Conservation (phyloP, 768 basidiomycete species). For the Calocera cornea region DNA sequence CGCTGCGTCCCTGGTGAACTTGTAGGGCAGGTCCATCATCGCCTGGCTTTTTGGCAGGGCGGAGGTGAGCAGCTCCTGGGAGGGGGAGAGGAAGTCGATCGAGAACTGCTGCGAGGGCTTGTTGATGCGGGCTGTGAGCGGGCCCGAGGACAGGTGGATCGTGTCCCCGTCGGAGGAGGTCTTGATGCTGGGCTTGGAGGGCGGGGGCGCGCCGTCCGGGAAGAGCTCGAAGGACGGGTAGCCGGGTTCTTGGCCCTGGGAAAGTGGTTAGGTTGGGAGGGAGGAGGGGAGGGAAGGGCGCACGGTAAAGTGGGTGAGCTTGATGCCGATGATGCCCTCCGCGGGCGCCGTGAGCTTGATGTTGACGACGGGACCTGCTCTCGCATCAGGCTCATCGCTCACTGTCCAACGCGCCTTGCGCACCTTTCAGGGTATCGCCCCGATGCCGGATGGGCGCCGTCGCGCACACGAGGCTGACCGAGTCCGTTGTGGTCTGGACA, state of each 20-base stretch:
- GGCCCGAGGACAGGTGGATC: conserved; percentile 33
- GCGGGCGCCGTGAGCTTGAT: conserved; percentile 25
- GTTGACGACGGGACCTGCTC: conserved; percentile 30
- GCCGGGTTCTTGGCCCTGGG: not conserved
- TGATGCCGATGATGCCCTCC: conserved; percentile 24
- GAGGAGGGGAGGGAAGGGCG: conserved; percentile 1
- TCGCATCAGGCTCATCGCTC: too few relatives aligned
- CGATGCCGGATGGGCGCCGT: conserved; percentile 17
- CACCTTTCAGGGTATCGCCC: conserved; percentile 29
- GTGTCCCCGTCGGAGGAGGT: conserved; percentile 19
- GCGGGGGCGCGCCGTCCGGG: conserved; percentile 41
- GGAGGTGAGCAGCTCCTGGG: conserved; percentile 12
- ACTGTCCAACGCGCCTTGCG: too few relatives aligned
- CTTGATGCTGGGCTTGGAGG: conserved; percentile 32
- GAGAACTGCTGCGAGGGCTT: conserved; percentile 41
- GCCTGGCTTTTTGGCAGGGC: conserved; percentile 18
- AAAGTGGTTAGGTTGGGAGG: not conserved
- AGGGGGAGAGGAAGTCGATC: conserved; percentile 31
- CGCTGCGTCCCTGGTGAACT: conserved; percentile 23
- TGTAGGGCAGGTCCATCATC: conserved; percentile 21
- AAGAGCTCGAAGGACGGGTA: conserved; percentile 29
- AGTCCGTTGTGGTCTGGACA: conserved; percentile 31
- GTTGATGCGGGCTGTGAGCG: conserved; percentile 40
- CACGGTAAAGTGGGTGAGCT: conserved; percentile 21
- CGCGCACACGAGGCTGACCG: conserved; percentile 45